Base-by-base conservation (phyloP, 164 flowering plant species). In the Umbellularia californica region DNA sequence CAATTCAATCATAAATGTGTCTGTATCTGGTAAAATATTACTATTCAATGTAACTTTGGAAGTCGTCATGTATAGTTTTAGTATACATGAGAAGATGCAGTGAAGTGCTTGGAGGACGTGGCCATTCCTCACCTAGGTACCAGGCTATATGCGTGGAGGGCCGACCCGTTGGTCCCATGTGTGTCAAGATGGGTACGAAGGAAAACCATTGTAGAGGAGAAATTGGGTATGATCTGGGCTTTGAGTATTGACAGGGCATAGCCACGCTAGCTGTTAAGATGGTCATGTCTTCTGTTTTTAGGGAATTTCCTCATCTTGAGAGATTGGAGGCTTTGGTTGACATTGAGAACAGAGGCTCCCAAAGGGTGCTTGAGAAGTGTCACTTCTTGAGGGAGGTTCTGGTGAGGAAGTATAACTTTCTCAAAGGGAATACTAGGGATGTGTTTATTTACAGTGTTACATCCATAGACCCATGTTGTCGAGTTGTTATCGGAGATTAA, bases 311-410 rank as follows among this genome's bases (percentile, higher is more conserved):
- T 12, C 51, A 73, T 7, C 9, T 87, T 69, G 72, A 79, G 24
- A 81, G 88, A 76, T 24, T 85, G 63, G 79, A 84, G 50, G 87
- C 84, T 19, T 68, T 76, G 69, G 86, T 74, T 28, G 71, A 64
- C 25, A 69, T 66, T 1, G 82, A 81, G 30, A 87, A 87, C 68
- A 52, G 20, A 58, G 86, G 77, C 12, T 87, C 88, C 17, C 86
- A 84, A 58, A 85, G 83, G 76, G 87, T 87, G 7, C 24, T 87
- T 23, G 87, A 85, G 80, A 87, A 84, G 68, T 81, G 69, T 67
- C 85, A 86, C 70, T 87, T 87, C 50, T 66, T 58, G 6, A 80
- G 30, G 67, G 88, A 87, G 51, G 88, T 84, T 47, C 1, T 86
- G 6, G 22, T 85, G 50, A 84, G 88, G 71, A 84, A 84, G 69